Evolutionary conservation across 345 rosid genomes (phyloP).

Genomic region (Eutrema yunnanense): DNA sequence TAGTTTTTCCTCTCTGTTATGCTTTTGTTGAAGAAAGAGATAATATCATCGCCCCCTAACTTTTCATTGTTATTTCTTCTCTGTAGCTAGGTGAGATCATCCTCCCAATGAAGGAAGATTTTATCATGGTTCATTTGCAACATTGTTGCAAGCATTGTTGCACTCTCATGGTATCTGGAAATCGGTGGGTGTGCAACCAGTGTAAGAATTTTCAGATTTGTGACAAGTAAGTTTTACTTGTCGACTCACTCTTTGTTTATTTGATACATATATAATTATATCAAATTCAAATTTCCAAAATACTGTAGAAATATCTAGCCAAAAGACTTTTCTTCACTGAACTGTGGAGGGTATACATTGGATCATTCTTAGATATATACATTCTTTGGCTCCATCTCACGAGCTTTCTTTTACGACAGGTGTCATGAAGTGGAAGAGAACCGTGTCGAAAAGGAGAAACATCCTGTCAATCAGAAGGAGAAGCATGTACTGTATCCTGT

Average conservation of each 20-base stretch:
- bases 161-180: slow-evolving; percentile 80
- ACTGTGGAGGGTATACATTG: neutral
- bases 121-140: slow-evolving; percentile 99
- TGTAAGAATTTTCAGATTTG: slow-evolving; percentile 94
- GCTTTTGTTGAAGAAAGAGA: slow-evolving; percentile 5
- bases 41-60: neutral
- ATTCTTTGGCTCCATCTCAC: slow-evolving; percentile 13
- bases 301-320: neutral
- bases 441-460: slow-evolving; percentile 77
- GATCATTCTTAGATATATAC: slow-evolving; percentile 5
- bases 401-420: slow-evolving; percentile 39
- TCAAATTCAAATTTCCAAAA: neutral
- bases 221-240: slow-evolving; percentile 58
- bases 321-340: neutral
- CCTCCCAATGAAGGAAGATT: slow-evolving; percentile 95
- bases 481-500: slow-evolving; percentile 71
- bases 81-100: slow-evolving; percentile 97
- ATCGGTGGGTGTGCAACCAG: slow-evolving; percentile 80
- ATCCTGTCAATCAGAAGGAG: slow-evolving; percentile 76
- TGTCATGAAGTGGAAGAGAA: slow-evolving; percentile 82
- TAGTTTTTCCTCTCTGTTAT: neutral
- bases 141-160: slow-evolving; percentile 90
- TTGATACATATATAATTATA: neutral
- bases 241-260: neutral
- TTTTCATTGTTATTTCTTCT: neutral